Percentiles rank a stretch among this genome's conserved stretches.
These are phyloP conservation scores for Neonectria sp. DNA, from an alignment of 2,329 filamentous ascomycete species.

Conservation along the genomic window DNA sequence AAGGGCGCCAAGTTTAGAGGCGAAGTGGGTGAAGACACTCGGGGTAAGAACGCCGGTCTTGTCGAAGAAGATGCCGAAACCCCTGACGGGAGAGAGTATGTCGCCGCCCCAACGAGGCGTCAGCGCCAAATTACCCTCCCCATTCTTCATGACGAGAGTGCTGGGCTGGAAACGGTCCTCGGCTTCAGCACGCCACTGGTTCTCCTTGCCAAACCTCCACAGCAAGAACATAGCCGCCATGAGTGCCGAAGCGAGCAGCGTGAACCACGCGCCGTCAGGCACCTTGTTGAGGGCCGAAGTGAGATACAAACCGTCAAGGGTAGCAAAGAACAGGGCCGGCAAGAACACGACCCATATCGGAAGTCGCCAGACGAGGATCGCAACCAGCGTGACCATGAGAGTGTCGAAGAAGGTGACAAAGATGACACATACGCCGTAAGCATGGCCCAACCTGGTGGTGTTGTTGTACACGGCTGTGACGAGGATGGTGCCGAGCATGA, in stretches of 20 bases:
- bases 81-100: constrained; percentile 62
- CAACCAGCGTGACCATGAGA: constrained; percentile 78
- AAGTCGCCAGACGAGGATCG: constrained; percentile 78
- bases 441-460: constrained; percentile 77
- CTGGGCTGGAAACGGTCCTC: constrained; percentile 67
- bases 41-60: constrained; percentile 67
- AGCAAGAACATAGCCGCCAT: constrained; percentile 76
- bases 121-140: constrained; percentile 37
- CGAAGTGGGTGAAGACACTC: constrained; percentile 74
- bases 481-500: constrained; percentile 81
- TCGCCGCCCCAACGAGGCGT: constrained; percentile 57
- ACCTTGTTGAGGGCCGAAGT: constrained; percentile 79
- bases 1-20: constrained; percentile 75
- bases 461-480: constrained; percentile 81
- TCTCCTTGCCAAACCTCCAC: constrained; percentile 84
- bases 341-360: constrained; percentile 70
- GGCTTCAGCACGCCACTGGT: constrained; percentile 79
- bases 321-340: constrained; percentile 72
- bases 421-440: constrained; percentile 84
- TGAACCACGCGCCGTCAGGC: constrained; percentile 83
- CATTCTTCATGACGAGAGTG: constrained; percentile 5
- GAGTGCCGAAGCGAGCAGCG: constrained; percentile 72
- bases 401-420: constrained; percentile 84
- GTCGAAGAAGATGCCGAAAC: constrained; percentile 81
- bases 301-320: constrained; percentile 77